Evolutionary conservation across 2,329 filamentous ascomycete species (phyloP).

Genomic region (Colletotrichum spaethianum): DNA sequence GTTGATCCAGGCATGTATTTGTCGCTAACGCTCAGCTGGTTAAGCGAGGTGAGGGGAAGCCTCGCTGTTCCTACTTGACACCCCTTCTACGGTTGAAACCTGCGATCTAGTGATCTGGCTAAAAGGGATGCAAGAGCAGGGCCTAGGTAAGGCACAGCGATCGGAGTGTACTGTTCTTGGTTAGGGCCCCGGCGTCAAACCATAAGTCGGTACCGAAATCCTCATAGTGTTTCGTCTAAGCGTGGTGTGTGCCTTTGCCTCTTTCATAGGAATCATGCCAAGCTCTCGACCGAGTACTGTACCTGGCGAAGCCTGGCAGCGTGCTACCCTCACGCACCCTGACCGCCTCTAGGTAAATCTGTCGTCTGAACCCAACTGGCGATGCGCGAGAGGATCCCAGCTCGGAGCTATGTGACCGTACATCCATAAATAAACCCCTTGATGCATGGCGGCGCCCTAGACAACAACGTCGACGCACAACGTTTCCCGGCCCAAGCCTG

Average conservation of each 20-base stretch:
- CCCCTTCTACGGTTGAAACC: no score
- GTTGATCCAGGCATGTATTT: not conserved
- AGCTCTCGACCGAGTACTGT: not conserved
- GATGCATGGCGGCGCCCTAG: not conserved
- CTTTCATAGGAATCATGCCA: no score
- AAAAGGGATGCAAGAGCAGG: not conserved
- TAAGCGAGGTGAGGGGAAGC: constrained; percentile 6
- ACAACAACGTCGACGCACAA: constrained; percentile 1
- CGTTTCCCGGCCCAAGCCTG: not conserved
- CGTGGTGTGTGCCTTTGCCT: not conserved
- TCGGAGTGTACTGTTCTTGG: not conserved
- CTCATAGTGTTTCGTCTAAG: not conserved
- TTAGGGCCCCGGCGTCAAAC: no score
- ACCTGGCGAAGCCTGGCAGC: not conserved
- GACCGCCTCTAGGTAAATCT: not conserved
- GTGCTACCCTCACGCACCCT: not conserved
- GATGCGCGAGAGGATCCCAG: not conserved
- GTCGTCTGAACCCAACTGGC: not conserved
- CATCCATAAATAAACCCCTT: not conserved
- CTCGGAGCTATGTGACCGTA: not conserved
- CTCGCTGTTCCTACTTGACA: not conserved
- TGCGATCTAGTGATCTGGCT: not conserved
- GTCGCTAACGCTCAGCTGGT: not conserved
- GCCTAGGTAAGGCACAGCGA: not conserved
- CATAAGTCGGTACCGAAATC: not conserved